A percentile compares a stretch with the other conserved stretches of the same genome.
phyloP scores from a whole-genome alignment of 2,329 filamentous ascomycete species.

The Colletotrichum abscissum region DNA sequence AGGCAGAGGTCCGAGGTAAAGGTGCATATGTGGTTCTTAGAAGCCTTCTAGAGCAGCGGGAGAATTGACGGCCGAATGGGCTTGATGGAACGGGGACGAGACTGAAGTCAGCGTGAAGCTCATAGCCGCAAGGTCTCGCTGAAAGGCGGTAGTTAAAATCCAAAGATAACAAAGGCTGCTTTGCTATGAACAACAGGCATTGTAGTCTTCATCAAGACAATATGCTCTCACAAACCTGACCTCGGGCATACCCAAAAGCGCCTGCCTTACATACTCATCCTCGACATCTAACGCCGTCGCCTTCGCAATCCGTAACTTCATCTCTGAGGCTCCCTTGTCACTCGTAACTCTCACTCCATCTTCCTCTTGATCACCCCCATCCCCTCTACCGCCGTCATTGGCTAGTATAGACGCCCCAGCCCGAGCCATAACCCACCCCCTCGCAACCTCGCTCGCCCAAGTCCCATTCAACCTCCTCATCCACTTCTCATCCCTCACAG shows the following conservation, averaged over 20 bases:
- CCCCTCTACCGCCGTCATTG: not conserved
- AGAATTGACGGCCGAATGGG: no score
- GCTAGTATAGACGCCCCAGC: not conserved
- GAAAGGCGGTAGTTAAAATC: no score
- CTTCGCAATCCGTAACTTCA: not conserved
- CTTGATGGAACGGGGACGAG: no score
- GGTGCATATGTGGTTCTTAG: no score
- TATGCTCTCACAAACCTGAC: slow-evolving; percentile 27
- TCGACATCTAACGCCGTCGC: not conserved
- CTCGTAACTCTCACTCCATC: not conserved
- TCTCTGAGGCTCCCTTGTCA: not conserved
- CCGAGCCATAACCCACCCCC: slow-evolving; percentile 11
- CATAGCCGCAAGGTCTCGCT: no score
- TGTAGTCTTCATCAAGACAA: not conserved
- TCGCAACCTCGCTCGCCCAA: slow-evolving; percentile 30
- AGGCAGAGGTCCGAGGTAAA: no score
- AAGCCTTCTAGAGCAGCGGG: no score
- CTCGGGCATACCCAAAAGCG: slow-evolving; percentile 10
- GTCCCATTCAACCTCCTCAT: slow-evolving; percentile 10
- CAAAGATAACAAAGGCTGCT: not conserved
- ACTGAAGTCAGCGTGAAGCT: no score
- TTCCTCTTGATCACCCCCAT: not conserved
- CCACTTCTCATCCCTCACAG: slow-evolving; percentile 7
- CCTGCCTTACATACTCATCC: not conserved
- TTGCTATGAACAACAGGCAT: not conserved